phyloP scores from a whole-genome alignment of 2,329 filamentous ascomycete species.

The Pestalotiopsis sp. region DNA sequence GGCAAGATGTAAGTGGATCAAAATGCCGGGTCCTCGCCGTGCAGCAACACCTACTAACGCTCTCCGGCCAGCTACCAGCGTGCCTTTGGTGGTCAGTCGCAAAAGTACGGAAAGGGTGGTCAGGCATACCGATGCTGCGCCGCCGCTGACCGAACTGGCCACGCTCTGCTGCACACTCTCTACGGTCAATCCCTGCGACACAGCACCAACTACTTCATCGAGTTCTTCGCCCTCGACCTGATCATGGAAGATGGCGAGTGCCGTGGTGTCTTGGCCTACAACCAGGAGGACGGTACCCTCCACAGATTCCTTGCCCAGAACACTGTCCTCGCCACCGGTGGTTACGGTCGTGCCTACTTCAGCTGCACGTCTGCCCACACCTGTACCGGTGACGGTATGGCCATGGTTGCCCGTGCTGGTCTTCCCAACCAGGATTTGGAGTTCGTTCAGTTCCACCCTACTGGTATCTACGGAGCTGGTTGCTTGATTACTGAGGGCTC shows the following conservation, averaged over 20 bases:
- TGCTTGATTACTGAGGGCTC: slow-evolving; percentile 98
- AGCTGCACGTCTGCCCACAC: slow-evolving; percentile 97
- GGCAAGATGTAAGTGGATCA: slow-evolving; percentile 75
- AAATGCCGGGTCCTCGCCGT: not conserved
- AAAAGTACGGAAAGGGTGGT: slow-evolving; percentile 93
- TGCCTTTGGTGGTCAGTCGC: slow-evolving; percentile 96
- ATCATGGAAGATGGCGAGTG: slow-evolving; percentile 98
- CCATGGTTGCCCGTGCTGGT: slow-evolving; percentile 97
- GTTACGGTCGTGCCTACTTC: slow-evolving; percentile 98
- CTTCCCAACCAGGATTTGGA: slow-evolving; percentile 99
- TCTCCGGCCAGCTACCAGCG: slow-evolving; percentile 76
- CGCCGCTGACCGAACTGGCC: slow-evolving; percentile 93
- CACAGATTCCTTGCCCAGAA: slow-evolving; percentile 97
- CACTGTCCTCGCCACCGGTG: slow-evolving; percentile 95
- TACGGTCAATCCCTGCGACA: slow-evolving; percentile 96
- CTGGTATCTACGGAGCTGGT: slow-evolving; percentile 97
- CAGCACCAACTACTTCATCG: slow-evolving; percentile 99
- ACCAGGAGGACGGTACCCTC: slow-evolving; percentile 97
- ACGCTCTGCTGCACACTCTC: slow-evolving; percentile 96
- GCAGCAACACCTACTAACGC: not conserved
- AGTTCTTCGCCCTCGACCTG: slow-evolving; percentile 95
- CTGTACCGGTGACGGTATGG: slow-evolving; percentile 98
- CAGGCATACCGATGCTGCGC: slow-evolving; percentile 98
- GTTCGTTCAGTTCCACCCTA: slow-evolving; percentile 99
- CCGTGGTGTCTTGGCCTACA: slow-evolving; percentile 95